A percentile compares a stretch with the other conserved stretches of the same genome.
Conservation (phyloP, 2,329 filamentous ascomycete genomes). For the Westerdykella aurantiaca region DNA sequence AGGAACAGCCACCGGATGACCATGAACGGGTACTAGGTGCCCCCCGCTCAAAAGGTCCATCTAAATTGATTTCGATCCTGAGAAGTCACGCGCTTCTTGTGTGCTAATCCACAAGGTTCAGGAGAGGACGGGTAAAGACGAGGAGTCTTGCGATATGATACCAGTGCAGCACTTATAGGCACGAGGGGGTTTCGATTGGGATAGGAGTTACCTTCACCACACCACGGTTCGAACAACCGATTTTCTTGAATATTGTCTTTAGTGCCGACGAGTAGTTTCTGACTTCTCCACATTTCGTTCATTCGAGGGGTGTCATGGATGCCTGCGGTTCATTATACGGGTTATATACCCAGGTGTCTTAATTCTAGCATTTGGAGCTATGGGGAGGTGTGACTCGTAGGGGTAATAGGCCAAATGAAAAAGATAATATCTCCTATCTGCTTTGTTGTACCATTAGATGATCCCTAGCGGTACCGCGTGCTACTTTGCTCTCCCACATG, state of each 20-base stretch:
- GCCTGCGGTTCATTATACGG: background rate
- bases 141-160: conserved; percentile 30
- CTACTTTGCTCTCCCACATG: too few species aligned
- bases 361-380: background rate
- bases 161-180: conserved; percentile 32
- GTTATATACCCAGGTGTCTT: background rate
- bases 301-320: background rate
- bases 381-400: background rate
- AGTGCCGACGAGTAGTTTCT: conserved; percentile 23
- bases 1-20: conserved; percentile 94
- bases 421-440: too few species aligned
- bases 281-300: conserved; percentile 21
- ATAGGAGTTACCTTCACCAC: conserved; percentile 6
- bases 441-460: too few species aligned
- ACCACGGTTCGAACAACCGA: conserved; percentile 24
- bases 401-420: too few species aligned
- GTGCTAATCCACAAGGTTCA: background rate
- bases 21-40: conserved; percentile 90
- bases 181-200: conserved; percentile 14
- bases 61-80: background rate
- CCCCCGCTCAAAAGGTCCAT: conserved; percentile 16
- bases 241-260: conserved; percentile 34
- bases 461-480: too few species aligned
- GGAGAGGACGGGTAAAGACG: background rate
- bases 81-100: background rate